Base-by-base conservation (phyloP, 108 stramenopile species). In the Poteriospumella lacustris region DNA sequence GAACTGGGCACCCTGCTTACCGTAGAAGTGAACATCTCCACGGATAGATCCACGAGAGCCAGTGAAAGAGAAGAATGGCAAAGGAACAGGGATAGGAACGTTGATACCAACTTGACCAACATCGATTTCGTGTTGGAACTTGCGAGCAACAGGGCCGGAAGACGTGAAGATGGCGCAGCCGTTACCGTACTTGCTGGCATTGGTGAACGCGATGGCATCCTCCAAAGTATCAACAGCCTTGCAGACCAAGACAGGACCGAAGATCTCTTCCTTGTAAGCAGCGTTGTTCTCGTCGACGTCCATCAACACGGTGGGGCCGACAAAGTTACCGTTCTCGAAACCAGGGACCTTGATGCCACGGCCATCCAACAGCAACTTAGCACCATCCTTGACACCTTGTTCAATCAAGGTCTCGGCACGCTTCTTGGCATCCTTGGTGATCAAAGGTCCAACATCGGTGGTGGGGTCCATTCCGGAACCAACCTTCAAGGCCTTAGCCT, bases 1-100 rank as follows among this genome's bases (percentile, higher is more conserved):
- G 84, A 97, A 97, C 52, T 93, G 82, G n/a, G 92, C 91, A 19
- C 94, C 96, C 78, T 81, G 80, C 68, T 79, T 83, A 5, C 86
- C 87, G 81, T 89, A 96, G 82, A 97, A 97, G 82, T 97, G 90
- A 28, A 95, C 44, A 86, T 94, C 96, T 0, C 96, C 96, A 38
- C 88, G 81, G 78, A 96, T 91, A 38, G 90, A 91, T 0, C 69
- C 89, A 41, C 92, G 87, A 69, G 86, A 91, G 3, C 96, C 96
- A 0, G 96, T 96, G 81, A 97, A 97, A 33, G 89, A 89, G 83
- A 97, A 97, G 77, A 93, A 90, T 41, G 95, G 95, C 12, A 97
- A 79, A 0, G 96, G 96, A 2, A 97, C 96, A 0, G 96, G 96
- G 75, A 95, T 94, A 19, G 96, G 93, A 0, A 94, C 91, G 85